Base-by-base conservation (phyloP, 345 rosid genomes). In the Brassica napus region DNA sequence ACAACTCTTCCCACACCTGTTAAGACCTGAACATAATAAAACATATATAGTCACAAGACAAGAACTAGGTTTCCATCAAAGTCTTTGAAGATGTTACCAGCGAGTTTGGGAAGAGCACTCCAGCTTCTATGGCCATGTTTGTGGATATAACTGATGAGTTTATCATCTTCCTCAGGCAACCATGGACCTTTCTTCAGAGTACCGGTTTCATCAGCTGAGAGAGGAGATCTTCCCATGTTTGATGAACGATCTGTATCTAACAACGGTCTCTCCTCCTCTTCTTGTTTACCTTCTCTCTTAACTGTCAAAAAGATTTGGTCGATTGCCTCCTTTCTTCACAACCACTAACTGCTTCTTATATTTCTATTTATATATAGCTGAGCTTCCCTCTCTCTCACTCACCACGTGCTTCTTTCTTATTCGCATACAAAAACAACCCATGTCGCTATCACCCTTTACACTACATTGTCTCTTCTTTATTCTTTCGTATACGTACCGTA, bases 111-210 rank as follows among this genome's bases (percentile, higher is more conserved):
- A 82, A 91, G 97, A 12, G 92, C 91, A 80, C 97, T 87, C 97
- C 97, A 92, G 84, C 97, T 91, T 32, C 91, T 92, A 84, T 89
- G 97, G 59, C 97, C 97, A 80, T 91, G 86, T 72, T 85, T 82
- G 34, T 88, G 85, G 65, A 92, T 87, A 63, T 80, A 85, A 15
- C 71, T 86, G 69, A 85, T 83, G 54, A 92, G 92, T 68, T 83
- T 90, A 9, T 87, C 82, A 77, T 92, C 97, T 84, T 92, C 97
- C 75, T 92, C 97, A 55, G 91, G 90, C 1, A 89, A 87, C 97
- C 97, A 92, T 5, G 97, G 97, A 65, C 97, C 97, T 81, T 92
- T 92, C 84, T 92, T 92, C 2, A 91, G 85, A 32, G 32, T 3
- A 15, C 94, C 88, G 30, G 66, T 83, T 61, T 92, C 96, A 30